phyloP scores from a whole-genome alignment of 208 protist genomes.

The Jaenimonas drosophilae region DNA sequence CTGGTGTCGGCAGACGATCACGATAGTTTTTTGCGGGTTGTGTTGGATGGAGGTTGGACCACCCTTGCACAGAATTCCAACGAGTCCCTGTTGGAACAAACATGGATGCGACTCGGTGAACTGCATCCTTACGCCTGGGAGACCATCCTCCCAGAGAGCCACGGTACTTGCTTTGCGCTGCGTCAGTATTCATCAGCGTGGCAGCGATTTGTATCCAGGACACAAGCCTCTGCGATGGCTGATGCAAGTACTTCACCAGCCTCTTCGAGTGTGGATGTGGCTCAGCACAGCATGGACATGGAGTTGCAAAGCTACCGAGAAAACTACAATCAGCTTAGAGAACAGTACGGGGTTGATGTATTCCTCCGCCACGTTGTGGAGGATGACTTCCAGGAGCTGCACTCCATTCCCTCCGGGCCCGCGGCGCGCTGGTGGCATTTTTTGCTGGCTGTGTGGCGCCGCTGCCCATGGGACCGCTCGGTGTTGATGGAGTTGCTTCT shows the following conservation, averaged over 20 bases:
- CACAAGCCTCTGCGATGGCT: too few relatives aligned
- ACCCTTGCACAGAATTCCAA: too few relatives aligned
- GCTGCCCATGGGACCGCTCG: slow-evolving; percentile 17
- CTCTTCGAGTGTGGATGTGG: too few relatives aligned
- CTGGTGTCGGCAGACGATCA: slow-evolving; percentile 11
- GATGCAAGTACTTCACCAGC: too few relatives aligned
- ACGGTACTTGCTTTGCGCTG: background rate
- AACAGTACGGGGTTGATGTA: slow-evolving; percentile 40
- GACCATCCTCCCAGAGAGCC: background rate
- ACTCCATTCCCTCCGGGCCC: background rate
- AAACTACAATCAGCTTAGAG: slow-evolving; percentile 29
- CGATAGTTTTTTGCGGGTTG: slow-evolving; percentile 6
- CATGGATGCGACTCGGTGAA: too few relatives aligned
- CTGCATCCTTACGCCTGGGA: too few relatives aligned
- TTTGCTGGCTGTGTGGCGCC: slow-evolving; percentile 31
- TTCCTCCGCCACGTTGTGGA: slow-evolving; percentile 33
- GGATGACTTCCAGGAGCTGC: background rate
- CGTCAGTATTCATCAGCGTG: background rate
- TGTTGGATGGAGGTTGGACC: too few relatives aligned
- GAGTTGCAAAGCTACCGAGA: slow-evolving; percentile 9
- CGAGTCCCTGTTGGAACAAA: too few relatives aligned
- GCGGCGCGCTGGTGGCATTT: slow-evolving; percentile 31
- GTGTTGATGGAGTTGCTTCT: slow-evolving; percentile 42
- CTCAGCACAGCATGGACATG: background rate
- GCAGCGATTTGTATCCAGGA: too few relatives aligned